Conservation (phyloP, 75 land plant species). For the Pinus tabuliformis region DNA sequence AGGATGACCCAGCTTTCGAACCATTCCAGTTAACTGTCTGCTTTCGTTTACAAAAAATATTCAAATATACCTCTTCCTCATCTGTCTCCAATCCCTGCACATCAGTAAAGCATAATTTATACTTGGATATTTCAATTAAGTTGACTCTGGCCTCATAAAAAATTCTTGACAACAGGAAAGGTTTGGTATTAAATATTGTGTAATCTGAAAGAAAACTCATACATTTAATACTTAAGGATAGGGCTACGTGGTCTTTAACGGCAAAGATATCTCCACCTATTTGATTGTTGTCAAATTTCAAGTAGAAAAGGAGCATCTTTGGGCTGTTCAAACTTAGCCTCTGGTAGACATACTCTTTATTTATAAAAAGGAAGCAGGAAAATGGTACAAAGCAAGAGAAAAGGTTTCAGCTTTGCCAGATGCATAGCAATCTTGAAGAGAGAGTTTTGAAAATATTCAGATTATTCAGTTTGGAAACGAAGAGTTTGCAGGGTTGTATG, state of each 20-base stretch:
- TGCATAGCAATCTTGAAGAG: too few species aligned
- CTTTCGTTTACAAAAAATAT: conserved; percentile 1
- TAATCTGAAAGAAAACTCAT: not conserved
- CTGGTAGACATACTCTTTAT: not conserved
- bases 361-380: not conserved
- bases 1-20: not conserved
- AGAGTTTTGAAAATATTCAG: too few species aligned
- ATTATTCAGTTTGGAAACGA: not conserved
- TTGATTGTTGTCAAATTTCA: not conserved
- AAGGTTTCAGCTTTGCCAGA: too few species aligned
- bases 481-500: not conserved
- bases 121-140: not conserved
- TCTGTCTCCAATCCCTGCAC: not conserved
- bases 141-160: not conserved
- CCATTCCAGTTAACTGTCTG: not conserved
- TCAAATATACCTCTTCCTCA: not conserved
- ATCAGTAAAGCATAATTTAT: conserved; percentile 1
- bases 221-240: not conserved
- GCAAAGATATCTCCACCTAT: not conserved
- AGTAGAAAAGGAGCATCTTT: not conserved
- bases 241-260: too few species aligned
- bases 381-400: too few species aligned
- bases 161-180: not conserved
- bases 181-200: not conserved
- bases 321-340: not conserved